A percentile compares a stretch with the other conserved stretches of the same genome.
Conservation (phyloP, 805 yeast species). For the Hanseniaspora mollemarum region DNA sequence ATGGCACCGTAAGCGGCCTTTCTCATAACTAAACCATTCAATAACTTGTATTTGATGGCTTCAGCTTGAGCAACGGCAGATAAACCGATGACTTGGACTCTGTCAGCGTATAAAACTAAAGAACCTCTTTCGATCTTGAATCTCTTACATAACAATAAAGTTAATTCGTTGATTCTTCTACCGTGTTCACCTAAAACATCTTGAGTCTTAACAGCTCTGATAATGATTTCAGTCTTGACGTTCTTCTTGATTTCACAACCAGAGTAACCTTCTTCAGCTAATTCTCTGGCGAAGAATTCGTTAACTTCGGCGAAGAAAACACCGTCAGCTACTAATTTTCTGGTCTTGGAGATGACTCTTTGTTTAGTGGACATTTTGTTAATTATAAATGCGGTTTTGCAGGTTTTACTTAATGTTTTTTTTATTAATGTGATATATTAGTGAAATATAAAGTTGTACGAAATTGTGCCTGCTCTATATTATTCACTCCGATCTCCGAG, state of each 20-base stretch:
- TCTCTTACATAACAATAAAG: constrained; percentile 96
- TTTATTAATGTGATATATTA: not conserved
- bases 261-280: constrained; percentile 99
- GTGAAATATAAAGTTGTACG: not conserved
- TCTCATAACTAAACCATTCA: constrained; percentile 98
- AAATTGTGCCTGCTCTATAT: too few species aligned
- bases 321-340: constrained; percentile 99
- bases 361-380: constrained; percentile 17
- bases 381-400: constrained; percentile 1
- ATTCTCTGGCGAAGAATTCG: constrained; percentile 99
- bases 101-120: constrained; percentile 92
- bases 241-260: constrained; percentile 99
- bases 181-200: constrained; percentile 99
- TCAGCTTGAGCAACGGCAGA: constrained; percentile 99
- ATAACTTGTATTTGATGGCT: constrained; percentile 94
- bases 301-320: constrained; percentile 99
- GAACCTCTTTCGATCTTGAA: constrained; percentile 91
- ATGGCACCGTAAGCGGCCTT: constrained; percentile 99
- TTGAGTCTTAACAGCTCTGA: constrained; percentile 98
- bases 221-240: constrained; percentile 93
- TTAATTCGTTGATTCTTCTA: constrained; percentile 98
- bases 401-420: not conserved
- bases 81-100: constrained; percentile 98
- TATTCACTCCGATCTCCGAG: not conserved
- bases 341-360: constrained; percentile 75